Base-by-base conservation (phyloP, 495 filamentous ascomycete species). In the Penicillium cataractarum region DNA sequence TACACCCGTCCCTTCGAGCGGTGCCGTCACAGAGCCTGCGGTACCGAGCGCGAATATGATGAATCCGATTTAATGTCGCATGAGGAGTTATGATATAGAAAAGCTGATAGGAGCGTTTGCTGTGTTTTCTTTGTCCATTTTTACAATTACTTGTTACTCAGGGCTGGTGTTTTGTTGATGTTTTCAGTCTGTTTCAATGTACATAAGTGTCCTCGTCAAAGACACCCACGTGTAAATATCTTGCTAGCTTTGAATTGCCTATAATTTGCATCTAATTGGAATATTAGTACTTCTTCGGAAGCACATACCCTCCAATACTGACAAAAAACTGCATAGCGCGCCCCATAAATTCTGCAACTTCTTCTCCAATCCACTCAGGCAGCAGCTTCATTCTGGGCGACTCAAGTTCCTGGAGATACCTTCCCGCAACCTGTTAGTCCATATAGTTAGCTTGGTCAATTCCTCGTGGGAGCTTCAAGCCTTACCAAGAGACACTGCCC, bases 41-140 rank as follows among this genome's bases (percentile, higher is more conserved):
- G 68, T 77, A 5, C 75, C 76, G 22, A 62, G 74, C 58, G 74
- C 72, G 27, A 73, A 69, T 24, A 79, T 79, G 72, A 65, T 78
- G 68, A 79, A 79, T 70, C 76, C 76, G 57, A 78, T 79, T 58
- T 79, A 57, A 78, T 71, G 60, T 46, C 15, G 27, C 51, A 24
- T 40, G 27, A 55, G 55, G 44, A 55, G 44, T 49, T 61, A 54
- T 10, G 48, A 58, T 42, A 63, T 62, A 60, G 65, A 68, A 51
- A 64, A 57, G 33, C 46, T 21, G 40, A 68, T 58, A 13, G 32
- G 31, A 19, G 26, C 19, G 51, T 60, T 32, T 54, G 17, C 40
- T 33, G n/a, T 52, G 15, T 13, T 24, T 53, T 37, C 7, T 17
- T 33, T 49, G 7, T 13, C 21, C 12, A 15, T 22, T 46, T 58